phyloP scores from a whole-genome alignment of 164 flowering plant genomes.

The Piper betle region DNA sequence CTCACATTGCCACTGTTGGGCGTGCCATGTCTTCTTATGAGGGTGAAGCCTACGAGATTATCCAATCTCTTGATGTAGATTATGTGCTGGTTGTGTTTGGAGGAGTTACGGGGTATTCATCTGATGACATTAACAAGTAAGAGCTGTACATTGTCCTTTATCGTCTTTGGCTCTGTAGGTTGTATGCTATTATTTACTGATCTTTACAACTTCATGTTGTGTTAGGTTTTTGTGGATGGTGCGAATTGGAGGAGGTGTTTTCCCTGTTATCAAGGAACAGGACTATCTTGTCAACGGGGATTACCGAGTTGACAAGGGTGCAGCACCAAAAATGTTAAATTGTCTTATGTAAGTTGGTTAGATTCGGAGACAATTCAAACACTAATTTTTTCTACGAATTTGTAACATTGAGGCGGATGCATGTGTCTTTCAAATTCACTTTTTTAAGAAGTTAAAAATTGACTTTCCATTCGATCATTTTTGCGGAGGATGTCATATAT shows the following conservation, averaged over 20 bases:
- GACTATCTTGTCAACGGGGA: slow-evolving; percentile 99
- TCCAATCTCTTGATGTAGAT: slow-evolving; percentile 91
- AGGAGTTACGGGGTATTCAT: slow-evolving; percentile 98
- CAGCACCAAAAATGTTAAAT: slow-evolving; percentile 97
- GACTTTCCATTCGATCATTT: too few species aligned
- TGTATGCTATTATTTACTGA: background rate
- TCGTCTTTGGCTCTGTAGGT: background rate
- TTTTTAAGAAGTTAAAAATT: background rate
- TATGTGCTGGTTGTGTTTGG: slow-evolving; percentile 98
- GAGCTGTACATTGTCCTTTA: slow-evolving; percentile 5
- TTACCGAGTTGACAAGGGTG: slow-evolving; percentile 96
- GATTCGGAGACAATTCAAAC: too few species aligned
- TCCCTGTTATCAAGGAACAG: slow-evolving; percentile 96
- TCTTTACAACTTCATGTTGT: background rate
- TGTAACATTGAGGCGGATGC: too few species aligned
- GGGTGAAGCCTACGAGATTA: slow-evolving; percentile 92
- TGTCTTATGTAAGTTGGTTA: slow-evolving; percentile 85
- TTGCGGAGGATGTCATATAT: too few species aligned
- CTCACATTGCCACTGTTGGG: slow-evolving; percentile 98
- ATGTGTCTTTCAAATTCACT: too few species aligned
- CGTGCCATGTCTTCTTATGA: slow-evolving; percentile 99
- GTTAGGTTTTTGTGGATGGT: slow-evolving; percentile 98
- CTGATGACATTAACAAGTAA: slow-evolving; percentile 99
- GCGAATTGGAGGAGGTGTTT: slow-evolving; percentile 98
- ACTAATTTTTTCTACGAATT: too few species aligned